Conservation (phyloP, 2,329 filamentous ascomycete genomes). For the Sarocladium oryzae region DNA sequence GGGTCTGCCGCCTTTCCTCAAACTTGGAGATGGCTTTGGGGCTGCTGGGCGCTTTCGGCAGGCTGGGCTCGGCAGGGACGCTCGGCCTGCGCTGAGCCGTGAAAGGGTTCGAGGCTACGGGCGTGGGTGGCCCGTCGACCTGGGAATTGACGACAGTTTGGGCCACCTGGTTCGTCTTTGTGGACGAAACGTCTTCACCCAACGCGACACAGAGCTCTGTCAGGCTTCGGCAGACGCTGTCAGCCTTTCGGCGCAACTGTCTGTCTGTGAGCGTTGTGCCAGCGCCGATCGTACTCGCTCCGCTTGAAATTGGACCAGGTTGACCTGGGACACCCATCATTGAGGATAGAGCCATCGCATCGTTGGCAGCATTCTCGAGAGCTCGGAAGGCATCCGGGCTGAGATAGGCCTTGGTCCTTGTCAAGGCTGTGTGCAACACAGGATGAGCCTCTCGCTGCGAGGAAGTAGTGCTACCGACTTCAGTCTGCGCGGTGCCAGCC, state of each 20-base stretch:
- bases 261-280: conserved; percentile 61
- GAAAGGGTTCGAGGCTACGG: conserved; percentile 37
- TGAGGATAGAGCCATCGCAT: conserved; percentile 71
- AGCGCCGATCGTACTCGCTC: conserved; percentile 54
- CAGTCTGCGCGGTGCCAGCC: conserved; percentile 14
- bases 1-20: conserved; percentile 45
- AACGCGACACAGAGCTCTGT: conserved; percentile 89
- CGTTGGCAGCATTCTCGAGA: conserved; percentile 72
- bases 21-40: conserved; percentile 37
- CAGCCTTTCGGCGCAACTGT: conserved; percentile 81
- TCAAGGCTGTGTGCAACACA: conserved; percentile 71
- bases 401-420: conserved; percentile 67
- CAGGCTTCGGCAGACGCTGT: conserved; percentile 85
- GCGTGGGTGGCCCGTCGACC: conserved; percentile 30
- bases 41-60: conserved; percentile 23
- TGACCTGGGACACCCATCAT: conserved; percentile 71
- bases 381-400: conserved; percentile 67
- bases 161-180: conserved; percentile 20
- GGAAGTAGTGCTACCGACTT: conserved; percentile 35
- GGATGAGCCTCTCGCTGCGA: conserved; percentile 58
- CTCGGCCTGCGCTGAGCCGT: conserved; percentile 36
- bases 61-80: conserved; percentile 31
- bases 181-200: conserved; percentile 48
- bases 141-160: conserved; percentile 15
- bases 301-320: conserved; percentile 61